A percentile compares a stretch with the other conserved stretches of the same genome.
These are phyloP conservation scores for Globisporangium carolinianum DNA, from an alignment of 352 stramenopile genomes.

Conservation along the genomic window DNA sequence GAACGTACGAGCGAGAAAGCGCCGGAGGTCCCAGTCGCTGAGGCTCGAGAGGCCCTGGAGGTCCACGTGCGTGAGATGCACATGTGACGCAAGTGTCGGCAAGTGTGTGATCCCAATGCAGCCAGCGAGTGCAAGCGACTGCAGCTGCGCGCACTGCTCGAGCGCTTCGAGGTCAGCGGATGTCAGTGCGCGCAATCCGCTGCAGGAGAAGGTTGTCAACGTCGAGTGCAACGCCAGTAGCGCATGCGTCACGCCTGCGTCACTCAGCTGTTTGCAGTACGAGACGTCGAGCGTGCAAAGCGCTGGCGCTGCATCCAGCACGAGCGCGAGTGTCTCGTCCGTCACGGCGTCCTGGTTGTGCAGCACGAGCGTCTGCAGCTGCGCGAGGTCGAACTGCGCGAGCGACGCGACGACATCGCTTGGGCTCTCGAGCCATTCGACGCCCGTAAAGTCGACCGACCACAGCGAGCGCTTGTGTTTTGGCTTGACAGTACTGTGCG, in stretches of 20 bases:
- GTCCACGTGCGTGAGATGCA: conserved; percentile 7
- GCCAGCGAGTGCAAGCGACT: conserved; percentile 12
- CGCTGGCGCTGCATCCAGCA: conserved; percentile 1
- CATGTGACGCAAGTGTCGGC: conserved; percentile 2
- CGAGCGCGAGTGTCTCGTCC: conserved; percentile 3
- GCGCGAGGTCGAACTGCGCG: background rate
- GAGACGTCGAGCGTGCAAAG: conserved; percentile 6
- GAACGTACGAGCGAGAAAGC: conserved; percentile 8
- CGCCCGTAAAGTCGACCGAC: conserved; percentile 3
- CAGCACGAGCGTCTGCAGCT: conserved; percentile 4
- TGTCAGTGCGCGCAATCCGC: conserved; percentile 11
- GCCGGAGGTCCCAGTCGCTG: conserved; percentile 3
- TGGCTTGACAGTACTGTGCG: background rate
- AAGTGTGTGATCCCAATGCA: conserved; percentile 9
- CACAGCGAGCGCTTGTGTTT: background rate
- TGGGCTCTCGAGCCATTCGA: conserved; percentile 8
- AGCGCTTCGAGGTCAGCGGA: conserved; percentile 3
- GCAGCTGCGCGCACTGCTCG: conserved; percentile 6
- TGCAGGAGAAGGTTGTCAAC: conserved; percentile 7
- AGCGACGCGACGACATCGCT: background rate
- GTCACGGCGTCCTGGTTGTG: conserved; percentile 5
- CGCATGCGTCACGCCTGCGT: background rate
- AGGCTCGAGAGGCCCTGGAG: conserved; percentile 9
- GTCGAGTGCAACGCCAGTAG: background rate
- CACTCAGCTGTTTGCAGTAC: conserved; percentile 6